Conservation (phyloP, 495 filamentous ascomycete species). For the Penicillium pulvis region DNA sequence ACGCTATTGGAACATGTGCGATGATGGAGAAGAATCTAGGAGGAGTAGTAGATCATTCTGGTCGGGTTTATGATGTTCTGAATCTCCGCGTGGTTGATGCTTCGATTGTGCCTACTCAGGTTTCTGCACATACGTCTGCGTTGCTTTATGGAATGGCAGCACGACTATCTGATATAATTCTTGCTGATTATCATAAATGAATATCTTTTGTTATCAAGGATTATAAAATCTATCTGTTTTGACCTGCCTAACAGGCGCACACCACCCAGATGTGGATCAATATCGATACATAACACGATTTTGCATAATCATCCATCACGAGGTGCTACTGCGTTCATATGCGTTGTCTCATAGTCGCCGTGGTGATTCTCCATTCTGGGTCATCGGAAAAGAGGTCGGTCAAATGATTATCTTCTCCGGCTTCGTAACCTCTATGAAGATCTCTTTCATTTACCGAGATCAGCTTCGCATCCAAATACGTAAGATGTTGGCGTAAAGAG, state of each 20-base stretch:
- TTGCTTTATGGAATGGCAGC: constrained; percentile 45
- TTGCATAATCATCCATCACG: no score
- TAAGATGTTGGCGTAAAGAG: no score
- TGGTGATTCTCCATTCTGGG: no score
- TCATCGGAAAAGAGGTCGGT: no score
- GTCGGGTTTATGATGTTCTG: neutral
- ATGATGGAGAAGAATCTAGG: constrained; percentile 45
- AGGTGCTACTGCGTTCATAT: no score
- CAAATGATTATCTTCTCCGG: no score
- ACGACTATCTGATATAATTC: constrained; percentile 28
- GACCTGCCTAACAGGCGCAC: neutral
- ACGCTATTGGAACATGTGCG: constrained; percentile 44
- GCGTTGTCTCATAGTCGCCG: no score
- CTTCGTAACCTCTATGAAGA: no score
- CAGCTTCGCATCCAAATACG: no score
- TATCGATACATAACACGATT: no score
- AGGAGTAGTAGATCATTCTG: constrained; percentile 39
- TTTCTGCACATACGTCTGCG: constrained; percentile 17
- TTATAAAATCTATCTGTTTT: neutral
- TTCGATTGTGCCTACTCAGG: constrained; percentile 33
- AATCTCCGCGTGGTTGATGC: constrained; percentile 39
- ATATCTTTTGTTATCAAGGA: neutral
- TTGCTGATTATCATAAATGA: neutral
- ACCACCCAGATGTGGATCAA: no score
- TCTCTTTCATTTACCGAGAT: no score